Percentiles rank a stretch among this genome's conserved stretches.
phyloP scores from a whole-genome alignment of 768 basidiomycete species.

The Auricularia heimuer region DNA sequence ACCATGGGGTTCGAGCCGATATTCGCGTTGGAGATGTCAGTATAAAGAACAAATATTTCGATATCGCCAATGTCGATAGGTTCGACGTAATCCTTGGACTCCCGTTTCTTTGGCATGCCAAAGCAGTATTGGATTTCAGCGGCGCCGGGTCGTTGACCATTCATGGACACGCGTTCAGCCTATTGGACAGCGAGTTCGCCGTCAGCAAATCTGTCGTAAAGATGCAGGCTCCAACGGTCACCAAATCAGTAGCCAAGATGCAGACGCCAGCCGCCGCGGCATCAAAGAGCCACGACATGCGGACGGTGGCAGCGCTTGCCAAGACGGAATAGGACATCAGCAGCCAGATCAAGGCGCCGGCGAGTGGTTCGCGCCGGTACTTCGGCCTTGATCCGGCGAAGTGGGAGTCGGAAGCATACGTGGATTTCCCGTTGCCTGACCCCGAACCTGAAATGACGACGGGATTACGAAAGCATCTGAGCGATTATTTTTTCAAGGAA shows the following conservation, averaged over 20 bases:
- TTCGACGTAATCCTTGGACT: conserved; percentile 29
- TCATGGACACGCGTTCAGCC: neutral
- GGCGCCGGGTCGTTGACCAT: neutral
- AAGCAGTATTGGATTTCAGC: conserved; percentile 19
- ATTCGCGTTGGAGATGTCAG: conserved; percentile 5
- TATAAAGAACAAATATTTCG: conserved; percentile 9
- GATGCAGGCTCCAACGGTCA: too few relatives aligned
- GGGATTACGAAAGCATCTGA: neutral
- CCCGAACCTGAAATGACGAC: neutral
- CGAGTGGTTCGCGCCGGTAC: neutral
- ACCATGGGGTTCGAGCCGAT: conserved; percentile 15
- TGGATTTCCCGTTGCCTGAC: neutral
- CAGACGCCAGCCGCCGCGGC: too few relatives aligned
- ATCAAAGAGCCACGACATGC: neutral
- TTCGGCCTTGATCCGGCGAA: neutral
- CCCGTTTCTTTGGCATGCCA: conserved; percentile 25
- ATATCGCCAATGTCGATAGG: conserved; percentile 26
- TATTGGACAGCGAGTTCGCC: neutral
- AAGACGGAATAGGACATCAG: neutral
- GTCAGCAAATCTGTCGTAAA: neutral
- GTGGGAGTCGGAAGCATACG: neutral
- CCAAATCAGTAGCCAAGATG: too few relatives aligned
- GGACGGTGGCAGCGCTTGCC: neutral
- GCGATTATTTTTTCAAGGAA: neutral
- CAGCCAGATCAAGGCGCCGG: neutral